Evolutionary conservation across 106 monocot species (phyloP), one percentile per base, ranked within the genome.

Genomic region (Alisma plantagoaquatica): DNA sequence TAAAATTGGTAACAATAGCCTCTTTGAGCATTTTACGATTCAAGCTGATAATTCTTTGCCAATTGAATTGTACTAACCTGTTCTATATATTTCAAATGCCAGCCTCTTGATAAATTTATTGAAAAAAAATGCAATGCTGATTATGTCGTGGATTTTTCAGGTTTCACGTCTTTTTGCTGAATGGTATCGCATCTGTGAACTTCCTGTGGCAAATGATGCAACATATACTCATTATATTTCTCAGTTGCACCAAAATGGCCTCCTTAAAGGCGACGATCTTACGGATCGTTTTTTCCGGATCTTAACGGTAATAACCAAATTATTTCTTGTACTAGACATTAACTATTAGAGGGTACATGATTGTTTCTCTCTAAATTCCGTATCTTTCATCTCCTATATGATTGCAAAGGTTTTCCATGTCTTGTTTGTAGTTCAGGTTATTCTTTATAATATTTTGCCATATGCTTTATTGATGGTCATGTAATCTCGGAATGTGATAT

Each of bases 251-350:
- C 98, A 99, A 56, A 69, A 46, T 67, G 81, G 79, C 42, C 71
- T 85, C 41, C 79, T 99, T 20, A 90, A 82, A 65, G 85, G 86
- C 31, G 98, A 99, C 56, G 98, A 99, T 56, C 57, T 55, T 22
- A 90, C 79, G 4, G 98, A 99, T 10, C 79, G 69, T 22, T 90
- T 90, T 51, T 99, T 85, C 54, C 81, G 72, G 65, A 43, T 86
- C 54, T 53, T 99, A 2, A 90, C 45, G 69, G 90, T 99, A 44
- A 63, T 7, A 14, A 7, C 35, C 9, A 7, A 38, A 38, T 38
- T 14, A 14, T n/a, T n/a, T n/a, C n/a, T n/a, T n/a, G n/a, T n/a
- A n/a, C n/a, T n/a, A n/a, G n/a, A n/a, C n/a, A n/a, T n/a, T n/a
- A n/a, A n/a, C n/a, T n/a, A n/a, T n/a, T n/a, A n/a, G n/a, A n/a